Conservation (phyloP, 345 rosid genomes). For the Eucalyptus paniculata region DNA sequence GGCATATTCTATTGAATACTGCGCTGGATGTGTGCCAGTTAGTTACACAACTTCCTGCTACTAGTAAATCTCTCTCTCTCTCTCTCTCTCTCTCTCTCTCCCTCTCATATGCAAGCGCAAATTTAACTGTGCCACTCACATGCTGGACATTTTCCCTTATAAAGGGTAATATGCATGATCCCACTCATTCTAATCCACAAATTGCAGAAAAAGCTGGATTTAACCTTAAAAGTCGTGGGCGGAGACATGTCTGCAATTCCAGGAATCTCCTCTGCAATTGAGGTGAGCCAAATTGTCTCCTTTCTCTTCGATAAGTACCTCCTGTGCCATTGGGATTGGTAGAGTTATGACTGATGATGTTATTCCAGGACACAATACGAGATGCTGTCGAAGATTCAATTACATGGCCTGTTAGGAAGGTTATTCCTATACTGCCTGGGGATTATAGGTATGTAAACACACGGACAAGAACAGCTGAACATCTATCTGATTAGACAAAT, state of each 20-base stretch:
- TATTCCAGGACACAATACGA: conserved; percentile 61
- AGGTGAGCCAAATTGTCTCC: conserved; percentile 38
- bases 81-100: background rate
- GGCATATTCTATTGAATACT: background rate
- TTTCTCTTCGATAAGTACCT: background rate
- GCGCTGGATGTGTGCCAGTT: background rate
- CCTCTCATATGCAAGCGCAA: background rate
- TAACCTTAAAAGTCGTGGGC: conserved; percentile 79
- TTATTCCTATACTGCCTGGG: conserved; percentile 94
- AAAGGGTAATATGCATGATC: background rate
- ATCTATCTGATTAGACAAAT: background rate
- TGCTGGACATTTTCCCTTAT: background rate
- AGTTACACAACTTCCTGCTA: background rate
- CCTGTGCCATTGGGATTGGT: background rate
- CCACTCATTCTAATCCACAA: background rate
- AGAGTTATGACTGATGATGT: background rate
- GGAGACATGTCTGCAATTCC: conserved; percentile 93
- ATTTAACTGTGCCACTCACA: background rate
- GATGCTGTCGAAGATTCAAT: conserved; percentile 96
- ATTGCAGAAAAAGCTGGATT: conserved; percentile 91
- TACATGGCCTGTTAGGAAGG: conserved; percentile 98
- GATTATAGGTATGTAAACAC: conserved; percentile 64
- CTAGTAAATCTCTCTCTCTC: background rate
- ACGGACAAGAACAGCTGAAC: background rate
- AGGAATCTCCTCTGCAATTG: conserved; percentile 76